Evolutionary conservation across 495 filamentous ascomycete species (phyloP).

Genomic region (Neurospora sp.): DNA sequence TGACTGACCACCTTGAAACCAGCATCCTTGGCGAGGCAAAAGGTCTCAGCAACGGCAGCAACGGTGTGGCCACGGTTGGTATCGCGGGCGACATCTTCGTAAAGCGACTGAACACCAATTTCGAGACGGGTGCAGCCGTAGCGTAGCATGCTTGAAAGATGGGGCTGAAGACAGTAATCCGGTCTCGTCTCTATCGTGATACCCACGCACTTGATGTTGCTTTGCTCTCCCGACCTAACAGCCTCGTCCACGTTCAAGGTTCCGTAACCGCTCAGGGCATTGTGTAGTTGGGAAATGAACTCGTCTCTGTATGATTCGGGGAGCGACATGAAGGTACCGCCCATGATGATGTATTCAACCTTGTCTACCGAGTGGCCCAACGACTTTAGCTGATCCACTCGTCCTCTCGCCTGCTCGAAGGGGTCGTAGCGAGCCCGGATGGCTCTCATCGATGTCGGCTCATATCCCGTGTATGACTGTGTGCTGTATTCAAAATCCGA

Average conservation of each 20-base stretch:
- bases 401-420: constrained; percentile 90
- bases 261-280: constrained; percentile 88
- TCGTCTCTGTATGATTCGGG: constrained; percentile 78
- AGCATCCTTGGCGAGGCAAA: constrained; percentile 89
- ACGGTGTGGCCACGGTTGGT: constrained; percentile 97
- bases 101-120: constrained; percentile 90
- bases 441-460: constrained; percentile 95
- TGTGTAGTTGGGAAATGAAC: constrained; percentile 93
- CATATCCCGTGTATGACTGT: constrained; percentile 96
- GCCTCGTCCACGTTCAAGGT: constrained; percentile 90
- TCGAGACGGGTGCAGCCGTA: constrained; percentile 95
- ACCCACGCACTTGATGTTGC: constrained; percentile 90
- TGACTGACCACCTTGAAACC: constrained; percentile 98
- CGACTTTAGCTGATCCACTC: constrained; percentile 91
- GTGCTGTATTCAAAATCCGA: constrained; percentile 98
- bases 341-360: constrained; percentile 99
- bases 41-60: constrained; percentile 86
- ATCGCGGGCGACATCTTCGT: constrained; percentile 96
- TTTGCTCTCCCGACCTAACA: constrained; percentile 84
- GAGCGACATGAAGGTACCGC: constrained; percentile 96
- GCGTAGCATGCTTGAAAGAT: constrained; percentile 86
- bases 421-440: constrained; percentile 96
- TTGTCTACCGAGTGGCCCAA: constrained; percentile 96
- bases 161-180: constrained; percentile 89
- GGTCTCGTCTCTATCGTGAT: constrained; percentile 97